Conservation (phyloP, 2,329 filamentous ascomycete species). For the Zymoseptoria brevis region DNA sequence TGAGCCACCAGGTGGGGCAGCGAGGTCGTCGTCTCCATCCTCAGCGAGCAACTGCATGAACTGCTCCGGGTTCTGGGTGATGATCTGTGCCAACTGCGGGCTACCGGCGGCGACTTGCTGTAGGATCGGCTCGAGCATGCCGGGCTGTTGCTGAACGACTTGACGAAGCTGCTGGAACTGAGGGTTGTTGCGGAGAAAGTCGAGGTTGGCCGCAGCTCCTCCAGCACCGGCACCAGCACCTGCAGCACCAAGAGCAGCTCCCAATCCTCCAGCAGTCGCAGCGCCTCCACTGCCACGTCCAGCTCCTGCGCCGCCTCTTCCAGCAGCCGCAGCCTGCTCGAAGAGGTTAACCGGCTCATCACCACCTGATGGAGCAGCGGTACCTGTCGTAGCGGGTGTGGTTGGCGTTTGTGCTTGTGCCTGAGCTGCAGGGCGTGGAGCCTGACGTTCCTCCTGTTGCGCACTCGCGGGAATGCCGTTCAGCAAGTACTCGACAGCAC, state of each 20-base stretch:
- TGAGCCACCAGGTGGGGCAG: constrained; percentile 79
- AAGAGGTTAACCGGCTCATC: constrained; percentile 79
- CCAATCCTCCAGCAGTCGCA: constrained; percentile 33
- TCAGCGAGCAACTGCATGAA: constrained; percentile 87
- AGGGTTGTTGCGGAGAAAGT: constrained; percentile 88
- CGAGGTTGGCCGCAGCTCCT: constrained; percentile 59
- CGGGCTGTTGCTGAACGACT: constrained; percentile 92
- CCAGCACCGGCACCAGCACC: constrained; percentile 38
- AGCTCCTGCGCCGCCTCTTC: constrained; percentile 34
- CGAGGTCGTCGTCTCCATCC: constrained; percentile 71
- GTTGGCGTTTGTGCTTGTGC: constrained; percentile 30
- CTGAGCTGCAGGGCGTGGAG: constrained; percentile 22
- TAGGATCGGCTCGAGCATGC: constrained; percentile 96
- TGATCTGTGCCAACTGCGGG: constrained; percentile 86
- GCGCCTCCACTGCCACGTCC: constrained; percentile 37
- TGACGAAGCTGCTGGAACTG: constrained; percentile 97
- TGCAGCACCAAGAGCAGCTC: constrained; percentile 30
- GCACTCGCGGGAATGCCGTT: constrained; percentile 85
- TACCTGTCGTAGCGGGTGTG: constrained; percentile 26
- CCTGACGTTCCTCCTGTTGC: constrained; percentile 59
- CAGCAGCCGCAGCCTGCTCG: constrained; percentile 52
- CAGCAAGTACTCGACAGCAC: constrained; percentile 91
- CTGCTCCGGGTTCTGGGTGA: constrained; percentile 83
- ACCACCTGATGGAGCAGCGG: constrained; percentile 70
- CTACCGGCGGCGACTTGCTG: constrained; percentile 94